Base-by-base conservation (phyloP, 306 rosid species). In the Prunus campanulata region DNA sequence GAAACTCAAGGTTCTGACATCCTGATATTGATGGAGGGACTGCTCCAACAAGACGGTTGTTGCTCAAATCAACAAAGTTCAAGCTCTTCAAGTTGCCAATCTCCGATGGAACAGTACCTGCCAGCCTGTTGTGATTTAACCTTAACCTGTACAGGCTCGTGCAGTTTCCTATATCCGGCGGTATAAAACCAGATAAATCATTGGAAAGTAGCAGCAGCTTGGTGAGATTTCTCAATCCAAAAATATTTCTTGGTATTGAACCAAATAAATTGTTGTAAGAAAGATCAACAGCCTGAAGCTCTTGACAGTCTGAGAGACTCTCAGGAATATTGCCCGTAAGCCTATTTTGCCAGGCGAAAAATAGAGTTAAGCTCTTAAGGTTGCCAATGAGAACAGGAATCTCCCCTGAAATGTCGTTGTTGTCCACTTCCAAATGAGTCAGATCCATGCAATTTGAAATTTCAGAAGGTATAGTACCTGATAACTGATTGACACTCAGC, bases 161-260 rank as follows among this genome's bases (percentile, higher is more conserved):
- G 86, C 96, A 88, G 76, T 90, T 91, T 47, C 97, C 93, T 65
- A 93, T 82, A 54, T 90, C 97, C 59, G 91, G 84, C 19, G 96
- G 96, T 54, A 93, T 90, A 51, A 79, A 86, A 44, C 98, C 98
- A 4, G 96, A 87, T 14, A 93, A 85, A 46, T 86, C 86, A 82
- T 93, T 93, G 74, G 96, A 83, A 66, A 93, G 84, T 51, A 93
- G 86, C 71, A 93, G 77, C 16, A 93, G 78, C 80, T 91, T 90
- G 27, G 88, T 83, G 77, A 93, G 91, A 74, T 87, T 88, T 62
- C 56, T 84, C 87, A 93, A 73, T 11, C 78, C 78, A 65, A 91
- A 91, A 46, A 91, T 77, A 65, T 77, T 71, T 83, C 80, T 88
- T 1, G 97, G 98, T 39, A 93, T 86, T 50, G 84, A 55, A 79